Conservation (phyloP, 2,329 filamentous ascomycete genomes). For the Colletotrichum sp. region DNA sequence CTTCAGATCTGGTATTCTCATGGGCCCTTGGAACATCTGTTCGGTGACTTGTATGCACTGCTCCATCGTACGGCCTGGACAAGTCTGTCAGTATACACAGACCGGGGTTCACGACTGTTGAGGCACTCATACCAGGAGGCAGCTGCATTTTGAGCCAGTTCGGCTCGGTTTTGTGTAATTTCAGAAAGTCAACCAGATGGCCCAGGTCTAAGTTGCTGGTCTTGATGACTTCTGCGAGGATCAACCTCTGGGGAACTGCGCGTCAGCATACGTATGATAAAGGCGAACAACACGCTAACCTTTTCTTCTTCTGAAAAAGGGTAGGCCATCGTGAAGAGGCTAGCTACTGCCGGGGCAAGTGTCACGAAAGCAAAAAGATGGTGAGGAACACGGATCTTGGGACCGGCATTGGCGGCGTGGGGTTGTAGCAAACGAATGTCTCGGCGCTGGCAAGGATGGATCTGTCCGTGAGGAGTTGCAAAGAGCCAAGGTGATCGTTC, state of each 20-base stretch:
- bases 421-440: slow-evolving; percentile 1
- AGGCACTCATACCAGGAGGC: slow-evolving; percentile 44
- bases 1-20: slow-evolving; percentile 34
- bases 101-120: not conserved
- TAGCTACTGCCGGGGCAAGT: not conserved
- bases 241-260: slow-evolving; percentile 51
- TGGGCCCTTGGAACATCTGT: slow-evolving; percentile 39
- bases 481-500: not conserved
- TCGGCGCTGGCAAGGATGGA: not conserved
- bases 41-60: slow-evolving; percentile 48
- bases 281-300: slow-evolving; percentile 39
- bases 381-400: not conserved
- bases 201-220: slow-evolving; percentile 54
- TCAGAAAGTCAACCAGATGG: slow-evolving; percentile 53
- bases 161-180: slow-evolving; percentile 35
- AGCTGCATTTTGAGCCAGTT: slow-evolving; percentile 55
- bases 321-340: slow-evolving; percentile 23
- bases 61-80: slow-evolving; percentile 49
- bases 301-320: slow-evolving; percentile 56
- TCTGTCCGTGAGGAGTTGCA: not conserved
- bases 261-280: not conserved
- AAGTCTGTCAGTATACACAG: not conserved
- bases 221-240: slow-evolving; percentile 64
- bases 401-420: slow-evolving; percentile 20
- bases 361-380: not conserved